Percentiles rank a stretch among this genome's conserved stretches.
Evolutionary conservation across 345 rosid genomes (phyloP).

Genomic region (Eucalyptus tenuipes): DNA sequence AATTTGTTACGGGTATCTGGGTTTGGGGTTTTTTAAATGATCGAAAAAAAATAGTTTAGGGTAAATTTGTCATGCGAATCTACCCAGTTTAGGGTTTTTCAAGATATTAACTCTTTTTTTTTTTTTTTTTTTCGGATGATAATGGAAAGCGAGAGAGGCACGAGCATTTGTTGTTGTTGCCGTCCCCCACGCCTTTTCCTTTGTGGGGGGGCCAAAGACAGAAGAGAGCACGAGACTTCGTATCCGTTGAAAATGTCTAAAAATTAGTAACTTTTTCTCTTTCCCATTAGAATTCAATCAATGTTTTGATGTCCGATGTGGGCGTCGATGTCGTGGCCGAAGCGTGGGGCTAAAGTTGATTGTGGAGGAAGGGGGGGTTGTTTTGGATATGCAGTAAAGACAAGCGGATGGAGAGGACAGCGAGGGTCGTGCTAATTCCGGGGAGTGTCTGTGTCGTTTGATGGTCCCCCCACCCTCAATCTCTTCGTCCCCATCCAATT

Average conservation of each 20-base stretch:
- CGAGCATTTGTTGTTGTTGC: not conserved
- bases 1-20: too few species aligned
- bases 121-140: not conserved
- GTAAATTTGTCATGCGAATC: too few species aligned
- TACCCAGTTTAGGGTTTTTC: too few species aligned
- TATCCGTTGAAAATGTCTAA: not conserved
- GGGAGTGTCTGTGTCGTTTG: not conserved
- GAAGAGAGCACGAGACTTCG: not conserved
- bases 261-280: rapidly evolving
- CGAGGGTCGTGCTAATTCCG: not conserved
- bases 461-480: not conserved
- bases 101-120: too few species aligned
- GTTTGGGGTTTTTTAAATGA: too few species aligned
- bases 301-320: not conserved
- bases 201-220: not conserved
- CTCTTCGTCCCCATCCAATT: not conserved
- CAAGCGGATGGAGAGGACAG: not conserved
- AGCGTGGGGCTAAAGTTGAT: not conserved
- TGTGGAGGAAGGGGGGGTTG: not conserved
- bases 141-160: not conserved
- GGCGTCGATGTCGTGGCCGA: not conserved
- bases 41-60: too few species aligned
- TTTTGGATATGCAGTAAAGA: not conserved
- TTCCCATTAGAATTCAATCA: not conserved
- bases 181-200: not conserved